A percentile compares a stretch with the other conserved stretches of the same genome.
Conservation (phyloP, 2,329 filamentous ascomycete species). For the Elsinoe batatas region DNA sequence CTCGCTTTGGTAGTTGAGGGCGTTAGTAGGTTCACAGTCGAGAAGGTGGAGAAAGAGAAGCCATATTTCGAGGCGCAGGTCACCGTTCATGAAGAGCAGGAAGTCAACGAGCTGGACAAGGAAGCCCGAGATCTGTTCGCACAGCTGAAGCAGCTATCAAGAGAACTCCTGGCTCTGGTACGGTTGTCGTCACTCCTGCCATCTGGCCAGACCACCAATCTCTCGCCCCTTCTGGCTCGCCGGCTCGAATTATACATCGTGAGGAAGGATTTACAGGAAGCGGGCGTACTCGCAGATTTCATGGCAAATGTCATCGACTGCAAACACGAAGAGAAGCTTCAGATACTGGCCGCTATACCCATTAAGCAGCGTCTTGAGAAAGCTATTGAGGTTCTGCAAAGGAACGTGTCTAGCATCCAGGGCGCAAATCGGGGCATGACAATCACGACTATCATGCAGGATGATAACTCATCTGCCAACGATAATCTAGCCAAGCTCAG, state of each 20-base stretch:
- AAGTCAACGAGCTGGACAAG: conserved; percentile 41
- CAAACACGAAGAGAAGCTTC: conserved; percentile 81
- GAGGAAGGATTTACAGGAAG: conserved; percentile 70
- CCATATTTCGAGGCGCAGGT: conserved; percentile 83
- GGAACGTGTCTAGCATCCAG: conserved; percentile 75
- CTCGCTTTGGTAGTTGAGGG: conserved; percentile 83
- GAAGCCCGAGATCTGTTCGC: conserved; percentile 63
- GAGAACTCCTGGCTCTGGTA: conserved; percentile 76
- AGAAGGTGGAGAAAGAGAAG: conserved; percentile 63
- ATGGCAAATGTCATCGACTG: conserved; percentile 90
- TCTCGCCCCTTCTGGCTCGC: conserved; percentile 78
- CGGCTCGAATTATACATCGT: conserved; percentile 80
- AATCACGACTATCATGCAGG: conserved; percentile 49
- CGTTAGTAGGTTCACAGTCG: conserved; percentile 63
- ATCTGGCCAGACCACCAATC: conserved; percentile 51
- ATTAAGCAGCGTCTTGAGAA: conserved; percentile 68
- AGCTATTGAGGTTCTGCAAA: conserved; percentile 73
- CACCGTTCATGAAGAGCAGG: conserved; percentile 55
- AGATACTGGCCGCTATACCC: conserved; percentile 71
- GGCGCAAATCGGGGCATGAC: conserved; percentile 78
- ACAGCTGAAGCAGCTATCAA: conserved; percentile 71
- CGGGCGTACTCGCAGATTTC: conserved; percentile 82
- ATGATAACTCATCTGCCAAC: conserved; percentile 24
- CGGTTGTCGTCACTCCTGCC: conserved; percentile 77
- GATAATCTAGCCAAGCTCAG: conserved; percentile 31